Percentiles rank a stretch among this genome's conserved stretches.
Conservation (phyloP, 176 grass and related monocot genomes). For the Hyparrhenia diplandra region DNA sequence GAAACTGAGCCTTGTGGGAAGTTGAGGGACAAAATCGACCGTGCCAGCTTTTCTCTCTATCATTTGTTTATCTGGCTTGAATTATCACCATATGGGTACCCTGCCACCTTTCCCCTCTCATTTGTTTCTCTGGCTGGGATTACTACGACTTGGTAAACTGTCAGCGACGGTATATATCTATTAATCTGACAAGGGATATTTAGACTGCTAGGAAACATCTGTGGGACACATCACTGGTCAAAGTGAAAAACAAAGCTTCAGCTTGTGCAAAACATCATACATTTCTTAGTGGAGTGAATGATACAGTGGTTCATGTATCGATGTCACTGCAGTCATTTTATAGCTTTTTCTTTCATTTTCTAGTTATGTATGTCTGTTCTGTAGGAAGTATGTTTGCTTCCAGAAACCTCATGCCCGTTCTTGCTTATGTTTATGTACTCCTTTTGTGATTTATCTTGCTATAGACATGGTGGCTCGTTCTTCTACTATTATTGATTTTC, state of each 20-base stretch:
- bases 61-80: background rate
- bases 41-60: background rate
- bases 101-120: background rate
- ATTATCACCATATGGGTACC: background rate
- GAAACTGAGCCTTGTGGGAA: background rate
- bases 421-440: constrained; percentile 10
- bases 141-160: background rate
- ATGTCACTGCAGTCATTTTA: background rate
- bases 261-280: background rate
- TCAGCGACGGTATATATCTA: background rate
- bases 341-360: background rate
- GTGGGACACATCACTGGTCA: background rate
- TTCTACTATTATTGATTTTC: constrained; percentile 15
- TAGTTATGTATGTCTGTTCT: no score
- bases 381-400: no score
- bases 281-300: background rate
- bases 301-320: background rate
- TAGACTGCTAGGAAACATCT: background rate
- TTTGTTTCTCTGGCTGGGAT: background rate
- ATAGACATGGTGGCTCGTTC: background rate
- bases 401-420: background rate
- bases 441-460: constrained; percentile 1
- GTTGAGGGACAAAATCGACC: background rate
- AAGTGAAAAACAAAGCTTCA: background rate
- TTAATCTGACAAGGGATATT: background rate